A percentile compares a stretch with the other conserved stretches of the same genome.
Evolutionary conservation across 2,329 filamentous ascomycete genomes (phyloP).

Genomic region (Penicillium sp.): DNA sequence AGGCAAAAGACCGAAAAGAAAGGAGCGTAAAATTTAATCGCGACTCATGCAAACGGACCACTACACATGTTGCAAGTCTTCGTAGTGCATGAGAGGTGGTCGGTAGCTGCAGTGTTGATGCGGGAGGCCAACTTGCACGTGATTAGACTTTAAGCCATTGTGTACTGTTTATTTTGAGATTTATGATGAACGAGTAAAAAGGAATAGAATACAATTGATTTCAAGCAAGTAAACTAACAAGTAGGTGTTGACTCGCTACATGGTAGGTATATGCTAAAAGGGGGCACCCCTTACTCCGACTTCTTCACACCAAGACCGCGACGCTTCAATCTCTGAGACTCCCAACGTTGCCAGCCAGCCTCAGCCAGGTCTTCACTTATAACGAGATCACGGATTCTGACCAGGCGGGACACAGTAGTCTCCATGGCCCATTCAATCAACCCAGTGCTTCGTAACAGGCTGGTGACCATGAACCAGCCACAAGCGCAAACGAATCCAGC

Average conservation of each 20-base stretch:
- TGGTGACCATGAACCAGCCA: slow-evolving; percentile 74
- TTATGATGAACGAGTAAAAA: neutral
- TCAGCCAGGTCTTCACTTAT: slow-evolving; percentile 85
- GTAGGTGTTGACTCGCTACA: neutral
- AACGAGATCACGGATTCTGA: slow-evolving; percentile 79
- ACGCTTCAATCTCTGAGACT: slow-evolving; percentile 49
- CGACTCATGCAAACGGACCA: neutral
- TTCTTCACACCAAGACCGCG: slow-evolving; percentile 28
- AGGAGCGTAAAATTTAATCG: neutral
- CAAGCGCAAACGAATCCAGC: slow-evolving; percentile 71
- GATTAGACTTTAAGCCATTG: neutral
- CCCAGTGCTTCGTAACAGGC: slow-evolving; percentile 63
- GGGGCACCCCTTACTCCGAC: slow-evolving; percentile 21
- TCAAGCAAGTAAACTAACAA: neutral
- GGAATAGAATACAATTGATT: neutral
- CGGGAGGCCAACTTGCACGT: neutral
- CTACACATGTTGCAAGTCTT: neutral
- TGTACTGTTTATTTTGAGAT: neutral
- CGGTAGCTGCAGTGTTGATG: neutral
- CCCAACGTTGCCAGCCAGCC: slow-evolving; percentile 92
- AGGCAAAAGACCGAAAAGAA: slow-evolving; percentile 6
- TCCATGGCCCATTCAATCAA: slow-evolving; percentile 72
- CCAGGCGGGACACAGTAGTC: slow-evolving; percentile 59
- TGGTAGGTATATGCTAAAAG: neutral
- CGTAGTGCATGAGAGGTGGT: neutral